Base-by-base conservation (phyloP, 331 rosid genomes). In the Malus hybrid region DNA sequence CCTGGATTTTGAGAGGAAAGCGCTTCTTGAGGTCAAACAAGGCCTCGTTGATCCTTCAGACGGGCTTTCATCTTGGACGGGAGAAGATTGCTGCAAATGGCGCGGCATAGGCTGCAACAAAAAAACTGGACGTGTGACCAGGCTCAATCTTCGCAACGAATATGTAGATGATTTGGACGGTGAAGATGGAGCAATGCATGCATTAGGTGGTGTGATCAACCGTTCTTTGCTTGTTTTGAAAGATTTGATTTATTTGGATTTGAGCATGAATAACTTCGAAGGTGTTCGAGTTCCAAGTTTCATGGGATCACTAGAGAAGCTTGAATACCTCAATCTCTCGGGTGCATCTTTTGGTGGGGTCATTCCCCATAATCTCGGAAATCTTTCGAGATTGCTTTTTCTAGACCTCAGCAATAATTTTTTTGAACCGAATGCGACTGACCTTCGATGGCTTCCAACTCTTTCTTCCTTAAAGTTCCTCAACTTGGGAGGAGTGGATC, bases 291-390 rank as follows among this genome's bases (percentile, higher is more conserved):
- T 85, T 26, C 91, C 89, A 14, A 2, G 5, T 10, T 85, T 77
- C 69, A 4, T 87, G 24, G 71, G 80, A 6, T 76, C 77, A 26
- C 30, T 87, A 78, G 19, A 77, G 32, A 75, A 73, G 2, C 29
- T 87, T 1, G 33, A 10, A 19, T 57, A 64, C 44, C 88, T 87
- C 36, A 74, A 77, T 66, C 82, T 87, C 18, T 83, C 89, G 28
- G 3, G 66, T 2, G 36, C 80, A 24, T 2, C 9, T 1, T 76
- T 86, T 7, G 39, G 48, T 3, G 84, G 84, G 1, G 15, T 6
- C 10, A 42, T 81, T 19, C 90, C 87, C 10, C 1, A 56, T 1
- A 58, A 15, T 13, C 29, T 83, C 2, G 86, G 86, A 34, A 86
- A 81, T 56, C 89, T 86, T 4, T 73, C 91, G 5, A 80, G 68